A percentile compares a stretch with the other conserved stretches of the same genome.
Conservation (phyloP, 2,329 filamentous ascomycete genomes). For the Talaromyces albobiverticillius region DNA sequence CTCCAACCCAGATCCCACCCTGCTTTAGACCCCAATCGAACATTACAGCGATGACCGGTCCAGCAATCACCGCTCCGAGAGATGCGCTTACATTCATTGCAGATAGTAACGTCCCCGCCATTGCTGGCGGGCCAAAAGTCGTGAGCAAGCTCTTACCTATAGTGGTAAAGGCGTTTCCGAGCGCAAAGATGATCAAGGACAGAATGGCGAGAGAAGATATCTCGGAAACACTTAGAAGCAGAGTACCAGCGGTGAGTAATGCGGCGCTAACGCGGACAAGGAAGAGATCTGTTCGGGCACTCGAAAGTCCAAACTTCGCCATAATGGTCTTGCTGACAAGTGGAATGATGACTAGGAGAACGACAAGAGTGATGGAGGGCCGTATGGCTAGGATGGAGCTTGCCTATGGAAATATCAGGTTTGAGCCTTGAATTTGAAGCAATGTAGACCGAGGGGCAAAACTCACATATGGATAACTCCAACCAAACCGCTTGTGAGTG, state of each 20-base stretch:
- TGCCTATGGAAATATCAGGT: slow-evolving; percentile 6
- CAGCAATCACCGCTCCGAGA: slow-evolving; percentile 11
- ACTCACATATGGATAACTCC: slow-evolving; percentile 10
- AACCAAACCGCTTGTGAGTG: slow-evolving; percentile 9
- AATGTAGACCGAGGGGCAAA: background rate
- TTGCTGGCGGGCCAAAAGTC: slow-evolving; percentile 7
- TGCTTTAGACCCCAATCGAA: slow-evolving; percentile 8
- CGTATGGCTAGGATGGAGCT: slow-evolving; percentile 7
- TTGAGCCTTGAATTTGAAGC: slow-evolving; percentile 7
- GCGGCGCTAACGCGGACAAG: slow-evolving; percentile 7
- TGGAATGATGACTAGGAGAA: slow-evolving; percentile 10
- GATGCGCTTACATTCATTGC: slow-evolving; percentile 12
- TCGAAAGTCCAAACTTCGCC: slow-evolving; percentile 3
- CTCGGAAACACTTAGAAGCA: slow-evolving; percentile 10
- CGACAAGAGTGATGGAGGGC: slow-evolving; percentile 7
- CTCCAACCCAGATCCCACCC: slow-evolving; percentile 7
- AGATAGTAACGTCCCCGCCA: slow-evolving; percentile 11
- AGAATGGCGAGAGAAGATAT: slow-evolving; percentile 10
- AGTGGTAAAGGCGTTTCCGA: slow-evolving; percentile 10
- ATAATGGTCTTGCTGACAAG: slow-evolving; percentile 5
- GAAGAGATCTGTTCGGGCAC: slow-evolving; percentile 5
- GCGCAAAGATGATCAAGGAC: slow-evolving; percentile 9
- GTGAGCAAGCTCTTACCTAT: slow-evolving; percentile 11
- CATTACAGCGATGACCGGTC: slow-evolving; percentile 6
- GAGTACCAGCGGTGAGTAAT: slow-evolving; percentile 10